A percentile compares a stretch with the other conserved stretches of the same genome.
phyloP scores from a whole-genome alignment of 345 rosid genomes.

The Citrus maxima region DNA sequence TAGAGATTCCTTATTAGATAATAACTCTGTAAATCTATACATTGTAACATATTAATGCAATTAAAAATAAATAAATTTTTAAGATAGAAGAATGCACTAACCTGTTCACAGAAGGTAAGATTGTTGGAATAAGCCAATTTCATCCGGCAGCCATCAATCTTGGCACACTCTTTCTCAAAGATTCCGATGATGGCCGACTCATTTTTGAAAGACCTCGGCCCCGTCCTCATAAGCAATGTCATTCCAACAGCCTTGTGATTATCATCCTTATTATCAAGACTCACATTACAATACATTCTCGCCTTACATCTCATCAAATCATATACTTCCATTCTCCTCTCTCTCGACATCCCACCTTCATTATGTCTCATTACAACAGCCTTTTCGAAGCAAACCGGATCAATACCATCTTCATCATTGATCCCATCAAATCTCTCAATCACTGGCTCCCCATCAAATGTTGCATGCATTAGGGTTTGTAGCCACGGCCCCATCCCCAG shows the following conservation, averaged over 20 bases:
- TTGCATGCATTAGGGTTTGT: constrained; percentile 35
- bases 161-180: constrained; percentile 51
- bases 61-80: no score
- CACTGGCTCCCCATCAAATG: constrained; percentile 29
- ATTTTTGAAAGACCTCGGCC: constrained; percentile 67
- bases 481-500: constrained; percentile 49
- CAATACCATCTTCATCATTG: not conserved
- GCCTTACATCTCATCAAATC: constrained; percentile 62
- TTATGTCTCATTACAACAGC: constrained; percentile 80
- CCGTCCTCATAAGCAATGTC: constrained; percentile 70
- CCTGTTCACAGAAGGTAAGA: constrained; percentile 74
- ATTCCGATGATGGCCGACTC: constrained; percentile 43
- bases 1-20: no score
- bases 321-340: constrained; percentile 55
- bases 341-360: constrained; percentile 75
- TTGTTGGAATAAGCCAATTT: constrained; percentile 59
- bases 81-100: constrained; percentile 1
- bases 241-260: constrained; percentile 31
- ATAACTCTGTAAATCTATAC: no score
- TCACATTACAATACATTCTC: constrained; percentile 47
- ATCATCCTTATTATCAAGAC: constrained; percentile 1
- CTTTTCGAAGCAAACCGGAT: constrained; percentile 64
- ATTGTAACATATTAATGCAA: no score
- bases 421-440: constrained; percentile 34
- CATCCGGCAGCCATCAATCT: constrained; percentile 53